Conservation (phyloP, 192 early-diverging fungal species). For the Funneliformis mosseae region DNA sequence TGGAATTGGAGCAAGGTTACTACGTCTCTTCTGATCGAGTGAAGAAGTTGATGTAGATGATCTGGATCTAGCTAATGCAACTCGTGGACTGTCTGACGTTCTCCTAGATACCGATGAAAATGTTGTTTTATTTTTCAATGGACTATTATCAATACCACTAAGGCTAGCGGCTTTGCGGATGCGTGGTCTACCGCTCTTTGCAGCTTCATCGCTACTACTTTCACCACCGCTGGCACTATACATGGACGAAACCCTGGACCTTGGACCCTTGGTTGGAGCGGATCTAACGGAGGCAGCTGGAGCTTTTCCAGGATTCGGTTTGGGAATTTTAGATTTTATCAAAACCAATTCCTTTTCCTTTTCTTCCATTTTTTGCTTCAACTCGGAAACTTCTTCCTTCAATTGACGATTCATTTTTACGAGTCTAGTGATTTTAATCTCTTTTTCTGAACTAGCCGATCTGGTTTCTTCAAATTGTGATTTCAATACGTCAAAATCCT, state of each 20-base stretch:
- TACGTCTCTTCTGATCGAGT: neutral
- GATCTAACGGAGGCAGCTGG: conserved; percentile 2
- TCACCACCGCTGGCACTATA: conserved; percentile 27
- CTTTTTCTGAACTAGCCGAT: conserved; percentile 27
- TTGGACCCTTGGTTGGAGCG: neutral
- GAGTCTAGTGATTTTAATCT: conserved; percentile 22
- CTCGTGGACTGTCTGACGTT: neutral
- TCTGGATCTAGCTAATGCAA: neutral
- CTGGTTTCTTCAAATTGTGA: conserved; percentile 22
- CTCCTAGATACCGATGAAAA: neutral
- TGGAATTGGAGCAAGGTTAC: neutral
- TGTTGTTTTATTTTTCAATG: neutral
- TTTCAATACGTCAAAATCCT: conserved; percentile 20
- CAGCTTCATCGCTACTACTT: conserved; percentile 29
- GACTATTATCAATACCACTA: conserved; percentile 10
- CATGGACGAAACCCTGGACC: neutral
- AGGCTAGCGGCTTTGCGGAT: conserved; percentile 14
- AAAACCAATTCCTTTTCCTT: conserved; percentile 31
- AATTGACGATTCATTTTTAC: conserved; percentile 33
- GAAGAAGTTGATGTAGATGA: neutral
- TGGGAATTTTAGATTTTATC: conserved; percentile 29
- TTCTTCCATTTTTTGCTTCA: conserved; percentile 36
- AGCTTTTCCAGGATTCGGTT: neutral
- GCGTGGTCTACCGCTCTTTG: conserved; percentile 4
- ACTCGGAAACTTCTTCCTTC: conserved; percentile 29